Evolutionary conservation across 2,329 filamentous ascomycete genomes (phyloP), one percentile per base, ranked within the genome.

Genomic region (Stenocarpella maydis): DNA sequence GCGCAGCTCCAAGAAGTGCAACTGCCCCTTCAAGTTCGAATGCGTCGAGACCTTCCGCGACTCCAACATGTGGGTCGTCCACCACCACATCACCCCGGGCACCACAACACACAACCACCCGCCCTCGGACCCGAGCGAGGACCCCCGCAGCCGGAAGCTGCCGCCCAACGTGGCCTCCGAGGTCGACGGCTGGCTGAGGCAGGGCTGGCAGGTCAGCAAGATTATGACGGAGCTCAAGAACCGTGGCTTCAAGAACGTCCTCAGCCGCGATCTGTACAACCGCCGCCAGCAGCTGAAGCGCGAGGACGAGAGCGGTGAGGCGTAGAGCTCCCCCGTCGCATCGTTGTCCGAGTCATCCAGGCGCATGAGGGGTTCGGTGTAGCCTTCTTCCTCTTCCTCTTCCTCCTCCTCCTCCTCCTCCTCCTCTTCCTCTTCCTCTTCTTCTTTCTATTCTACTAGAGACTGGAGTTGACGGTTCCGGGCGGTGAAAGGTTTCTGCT

Each of bases 11-110:
- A 80, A 79, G 70, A 80, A 80, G 73, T 80, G 78, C 74, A 78
- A 79, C 63, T 80, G 78, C 53, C 73, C 77, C 60, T 80, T 80
- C 74, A 77, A 78, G 72, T 80, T 80, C 61, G 78, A 80, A 73
- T 75, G 78, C 21, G 75, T 80, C 65, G 77, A 80, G 74, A 75
- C 77, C 47, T 72, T 74, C 49, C 76, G 76, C 54, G 79, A 77
- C 58, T 75, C 74, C 53, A 77, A 80, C 69, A 73, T 79, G 63
- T 81, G 78, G 75, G 74, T 77, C 67, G 76, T 80, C 52, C 79
- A 80, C 73, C 80, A 80, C 69, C 69, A 71, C n/a, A 71, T 71
- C 61, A 71, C 69, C 37, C 67, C 69, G 8, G 69, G 69, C 47
- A 71, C 69, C 34, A 78, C 78, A n/a, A 78, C 79, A 71, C 78